A percentile compares a stretch with the other conserved stretches of the same genome.
Conservation (phyloP, 2,329 filamentous ascomycete genomes). For the Zalaria sp. region DNA sequence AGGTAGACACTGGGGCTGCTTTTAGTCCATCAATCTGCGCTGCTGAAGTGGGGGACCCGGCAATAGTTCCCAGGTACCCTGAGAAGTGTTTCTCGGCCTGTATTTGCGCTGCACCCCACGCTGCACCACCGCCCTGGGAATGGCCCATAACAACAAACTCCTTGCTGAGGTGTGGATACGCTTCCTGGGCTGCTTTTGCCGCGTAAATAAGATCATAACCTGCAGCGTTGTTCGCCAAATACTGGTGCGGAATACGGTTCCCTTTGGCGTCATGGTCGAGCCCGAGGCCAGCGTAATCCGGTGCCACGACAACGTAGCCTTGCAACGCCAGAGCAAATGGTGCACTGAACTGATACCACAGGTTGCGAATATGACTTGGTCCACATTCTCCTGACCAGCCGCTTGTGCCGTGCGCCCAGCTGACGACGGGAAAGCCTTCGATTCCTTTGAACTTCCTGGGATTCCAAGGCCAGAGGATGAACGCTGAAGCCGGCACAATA, state of each 20-base stretch:
- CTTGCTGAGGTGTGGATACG: conserved; percentile 23
- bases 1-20: conserved; percentile 9
- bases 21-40: conserved; percentile 5
- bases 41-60: conserved; percentile 14
- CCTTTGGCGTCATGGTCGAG: neutral
- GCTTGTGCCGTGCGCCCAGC: conserved; percentile 11
- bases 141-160: conserved; percentile 33
- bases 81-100: conserved; percentile 16
- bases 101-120: conserved; percentile 26
- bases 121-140: conserved; percentile 31
- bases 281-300: conserved; percentile 15
- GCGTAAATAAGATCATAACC: conserved; percentile 32
- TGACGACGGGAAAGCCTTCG: conserved; percentile 9
- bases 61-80: conserved; percentile 25
- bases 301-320: conserved; percentile 15
- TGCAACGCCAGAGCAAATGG: conserved; percentile 13
- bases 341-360: conserved; percentile 13
- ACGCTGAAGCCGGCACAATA: conserved; percentile 33
- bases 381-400: conserved; percentile 10
- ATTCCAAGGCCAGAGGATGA: conserved; percentile 35
- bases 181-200: conserved; percentile 25
- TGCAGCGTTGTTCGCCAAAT: conserved; percentile 20
- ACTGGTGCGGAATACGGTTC: conserved; percentile 21
- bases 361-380: conserved; percentile 12
- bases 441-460: conserved; percentile 10